Evolutionary conservation across 1,284 basidiomycete species (phyloP).

Genomic region (Cerioporus squamosus): DNA sequence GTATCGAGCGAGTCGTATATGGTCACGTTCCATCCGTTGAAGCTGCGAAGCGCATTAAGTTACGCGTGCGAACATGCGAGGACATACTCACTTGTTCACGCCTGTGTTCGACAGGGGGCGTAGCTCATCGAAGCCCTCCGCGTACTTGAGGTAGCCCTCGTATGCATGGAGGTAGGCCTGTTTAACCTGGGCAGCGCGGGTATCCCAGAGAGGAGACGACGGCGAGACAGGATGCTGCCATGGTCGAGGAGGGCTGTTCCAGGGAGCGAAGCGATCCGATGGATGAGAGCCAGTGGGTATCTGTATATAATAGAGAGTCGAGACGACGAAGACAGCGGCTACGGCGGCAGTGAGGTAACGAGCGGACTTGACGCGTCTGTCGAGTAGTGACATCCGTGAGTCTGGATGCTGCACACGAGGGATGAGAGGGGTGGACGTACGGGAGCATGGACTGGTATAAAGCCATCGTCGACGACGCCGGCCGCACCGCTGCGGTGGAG

Average conservation of each 20-base stretch:
- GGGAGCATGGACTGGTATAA: slow-evolving; percentile 6
- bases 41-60: slow-evolving; percentile 42
- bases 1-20: slow-evolving; percentile 88
- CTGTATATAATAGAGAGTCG: slow-evolving; percentile 27
- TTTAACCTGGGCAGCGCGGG: slow-evolving; percentile 60
- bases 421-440: slow-evolving; percentile 8
- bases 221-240: neutral
- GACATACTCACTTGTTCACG: slow-evolving; percentile 53
- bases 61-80: neutral
- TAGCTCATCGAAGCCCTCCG: slow-evolving; percentile 66
- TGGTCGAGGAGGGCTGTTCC: slow-evolving; percentile 1
- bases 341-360: slow-evolving; percentile 33
- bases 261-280: slow-evolving; percentile 10
- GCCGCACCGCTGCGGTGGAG: no score
- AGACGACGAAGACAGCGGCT: slow-evolving; percentile 24
- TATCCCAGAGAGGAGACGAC: slow-evolving; percentile 45
- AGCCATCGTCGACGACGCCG: no score
- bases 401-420: neutral
- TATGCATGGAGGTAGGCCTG: slow-evolving; percentile 69
- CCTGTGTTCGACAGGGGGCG: slow-evolving; percentile 50
- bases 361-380: slow-evolving; percentile 31
- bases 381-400: slow-evolving; percentile 5
- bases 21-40: slow-evolving; percentile 89
- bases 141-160: slow-evolving; percentile 59
- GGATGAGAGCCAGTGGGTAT: slow-evolving; percentile 21